A percentile compares a stretch with the other conserved stretches of the same genome.
These are phyloP conservation scores for Kwoniella pini DNA, from an alignment of 768 basidiomycete species.

Conservation along the genomic window DNA sequence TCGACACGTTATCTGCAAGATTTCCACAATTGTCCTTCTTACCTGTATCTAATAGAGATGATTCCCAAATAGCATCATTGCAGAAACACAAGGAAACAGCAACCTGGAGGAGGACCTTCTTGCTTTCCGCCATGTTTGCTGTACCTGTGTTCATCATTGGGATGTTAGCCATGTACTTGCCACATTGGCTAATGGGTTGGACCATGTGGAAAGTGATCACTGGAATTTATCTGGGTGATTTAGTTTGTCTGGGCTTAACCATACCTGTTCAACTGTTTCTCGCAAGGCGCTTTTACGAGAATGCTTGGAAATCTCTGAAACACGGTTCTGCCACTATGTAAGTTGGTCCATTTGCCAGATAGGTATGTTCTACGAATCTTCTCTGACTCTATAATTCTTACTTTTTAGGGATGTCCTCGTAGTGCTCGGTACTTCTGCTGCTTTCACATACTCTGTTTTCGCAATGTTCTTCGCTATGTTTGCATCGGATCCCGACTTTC, in stretches of 20 bases:
- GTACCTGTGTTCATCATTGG: slow-evolving; percentile 89
- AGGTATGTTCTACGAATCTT: not conserved
- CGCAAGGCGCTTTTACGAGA: slow-evolving; percentile 80
- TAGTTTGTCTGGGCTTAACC: slow-evolving; percentile 72
- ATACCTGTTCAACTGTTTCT: slow-evolving; percentile 93
- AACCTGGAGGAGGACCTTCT: slow-evolving; percentile 73
- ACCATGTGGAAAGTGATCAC: slow-evolving; percentile 58
- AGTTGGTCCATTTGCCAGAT: slow-evolving; percentile 11
- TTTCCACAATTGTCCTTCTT: slow-evolving; percentile 52
- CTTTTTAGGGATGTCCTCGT: slow-evolving; percentile 74
- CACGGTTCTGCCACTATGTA: slow-evolving; percentile 89
- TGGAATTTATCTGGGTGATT: slow-evolving; percentile 78
- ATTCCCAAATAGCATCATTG: slow-evolving; percentile 53
- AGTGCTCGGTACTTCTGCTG: slow-evolving; percentile 89
- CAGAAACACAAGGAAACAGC: slow-evolving; percentile 53
- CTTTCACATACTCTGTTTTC: slow-evolving; percentile 84
- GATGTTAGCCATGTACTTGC: slow-evolving; percentile 71
- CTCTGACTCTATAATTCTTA: not conserved
- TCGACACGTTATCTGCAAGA: slow-evolving; percentile 45
- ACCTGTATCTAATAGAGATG: slow-evolving; percentile 45
- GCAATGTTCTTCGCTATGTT: slow-evolving; percentile 65
- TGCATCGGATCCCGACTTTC: slow-evolving; percentile 63
- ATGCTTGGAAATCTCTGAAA: slow-evolving; percentile 85
- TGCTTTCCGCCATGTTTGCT: slow-evolving; percentile 74
- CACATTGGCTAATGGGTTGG: slow-evolving; percentile 54